A percentile compares a stretch with the other conserved stretches of the same genome.
Evolutionary conservation across 2,329 filamentous ascomycete species (phyloP).

Genomic region (Paecilomyces variotii): DNA sequence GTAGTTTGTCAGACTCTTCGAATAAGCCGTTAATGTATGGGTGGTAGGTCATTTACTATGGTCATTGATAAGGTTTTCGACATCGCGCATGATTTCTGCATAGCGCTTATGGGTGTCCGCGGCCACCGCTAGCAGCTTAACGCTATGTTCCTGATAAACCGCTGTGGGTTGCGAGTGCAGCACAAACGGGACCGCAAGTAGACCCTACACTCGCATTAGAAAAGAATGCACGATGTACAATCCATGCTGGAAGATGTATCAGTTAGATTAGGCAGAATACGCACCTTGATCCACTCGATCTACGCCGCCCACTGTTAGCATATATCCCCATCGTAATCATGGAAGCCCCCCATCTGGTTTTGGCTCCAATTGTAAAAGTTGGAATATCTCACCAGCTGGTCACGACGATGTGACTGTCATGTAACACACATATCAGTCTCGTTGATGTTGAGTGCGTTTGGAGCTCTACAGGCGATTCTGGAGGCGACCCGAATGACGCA

Average conservation of each 20-base stretch:
- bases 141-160: constrained; percentile 62
- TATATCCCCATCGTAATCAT: neutral
- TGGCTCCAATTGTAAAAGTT: neutral
- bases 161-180: constrained; percentile 91
- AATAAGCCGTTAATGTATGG: neutral
- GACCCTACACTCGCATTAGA: constrained; percentile 38
- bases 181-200: constrained; percentile 91
- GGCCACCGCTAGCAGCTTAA: constrained; percentile 61
- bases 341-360: neutral
- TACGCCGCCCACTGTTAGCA: constrained; percentile 14
- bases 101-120: constrained; percentile 78
- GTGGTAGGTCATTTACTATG: constrained; percentile 57
- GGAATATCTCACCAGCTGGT: constrained; percentile 62
- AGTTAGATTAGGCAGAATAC: constrained; percentile 1
- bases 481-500: neutral
- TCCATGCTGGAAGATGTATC: constrained; percentile 9
- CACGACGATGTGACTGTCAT: constrained; percentile 75
- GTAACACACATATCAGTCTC: constrained; percentile 26
- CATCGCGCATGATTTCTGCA: constrained; percentile 88
- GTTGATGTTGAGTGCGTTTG: constrained; percentile 6
- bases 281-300: constrained; percentile 86
- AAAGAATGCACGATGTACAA: too few relatives aligned
- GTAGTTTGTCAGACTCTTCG: constrained; percentile 2
- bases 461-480: neutral
- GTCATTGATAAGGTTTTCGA: constrained; percentile 84